Conservation (phyloP, 306 rosid species). For the Medicago lupulina region DNA sequence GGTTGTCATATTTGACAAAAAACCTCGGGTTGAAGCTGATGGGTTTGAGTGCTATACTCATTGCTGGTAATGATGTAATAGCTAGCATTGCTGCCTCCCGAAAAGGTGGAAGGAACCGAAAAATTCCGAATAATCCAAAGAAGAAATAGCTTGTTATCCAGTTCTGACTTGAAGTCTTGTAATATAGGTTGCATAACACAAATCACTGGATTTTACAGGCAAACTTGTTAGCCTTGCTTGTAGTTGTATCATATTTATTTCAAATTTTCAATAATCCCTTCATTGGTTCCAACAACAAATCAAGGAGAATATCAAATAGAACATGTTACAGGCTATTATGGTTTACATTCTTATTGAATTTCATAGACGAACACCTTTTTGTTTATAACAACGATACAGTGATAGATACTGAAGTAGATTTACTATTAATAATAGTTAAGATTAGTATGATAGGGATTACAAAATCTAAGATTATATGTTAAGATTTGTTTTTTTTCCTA, state of each 20-base stretch:
- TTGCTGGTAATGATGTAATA: conserved; percentile 50
- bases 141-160: conserved; percentile 3
- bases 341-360: not conserved
- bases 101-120: conserved; percentile 68
- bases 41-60: conserved; percentile 63
- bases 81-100: conserved; percentile 58
- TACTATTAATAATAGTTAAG: too few relatives aligned
- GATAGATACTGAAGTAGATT: too few relatives aligned
- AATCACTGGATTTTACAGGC: not conserved
- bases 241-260: conserved; percentile 18
- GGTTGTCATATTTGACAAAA: conserved; percentile 57
- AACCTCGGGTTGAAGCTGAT: conserved; percentile 75
- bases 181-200: not conserved
- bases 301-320: too few relatives aligned
- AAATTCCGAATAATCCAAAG: conserved; percentile 8
- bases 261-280: not conserved
- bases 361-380: not conserved
- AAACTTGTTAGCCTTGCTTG: conserved; percentile 3
- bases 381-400: too few relatives aligned
- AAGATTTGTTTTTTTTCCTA: too few relatives aligned
- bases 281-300: not conserved
- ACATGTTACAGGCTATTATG: too few relatives aligned
- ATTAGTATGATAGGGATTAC: too few relatives aligned
- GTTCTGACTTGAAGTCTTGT: not conserved
- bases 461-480: too few relatives aligned